Evolutionary conservation across 257 asterid genomes (phyloP).

Genomic region (Solanum tacnaense): DNA sequence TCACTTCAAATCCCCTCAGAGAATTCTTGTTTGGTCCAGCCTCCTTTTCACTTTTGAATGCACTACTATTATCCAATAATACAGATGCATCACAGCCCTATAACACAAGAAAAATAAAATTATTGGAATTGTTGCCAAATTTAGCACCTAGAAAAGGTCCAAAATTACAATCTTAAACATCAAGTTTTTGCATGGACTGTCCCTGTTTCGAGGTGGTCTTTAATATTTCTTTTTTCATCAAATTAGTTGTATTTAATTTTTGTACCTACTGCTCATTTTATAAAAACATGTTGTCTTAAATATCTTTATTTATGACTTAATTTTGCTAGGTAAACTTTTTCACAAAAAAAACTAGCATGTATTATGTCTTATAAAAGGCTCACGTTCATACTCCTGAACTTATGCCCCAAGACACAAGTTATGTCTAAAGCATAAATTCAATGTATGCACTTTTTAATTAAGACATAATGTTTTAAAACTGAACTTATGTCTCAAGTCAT

Average conservation of each 20-base stretch:
- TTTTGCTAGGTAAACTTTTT: not conserved
- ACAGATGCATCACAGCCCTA: constrained; percentile 81
- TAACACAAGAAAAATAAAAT: not conserved
- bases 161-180: not conserved
- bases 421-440: not conserved
- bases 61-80: constrained; percentile 35
- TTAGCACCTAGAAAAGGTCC: not conserved
- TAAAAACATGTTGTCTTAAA: not conserved
- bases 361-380: not conserved
- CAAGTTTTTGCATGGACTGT: not conserved
- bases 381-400: not conserved
- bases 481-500: not conserved
- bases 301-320: not conserved
- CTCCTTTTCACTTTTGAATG: constrained; percentile 36
- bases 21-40: constrained; percentile 67
- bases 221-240: not conserved
- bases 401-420: not conserved
- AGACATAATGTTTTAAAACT: no score
- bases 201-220: not conserved
- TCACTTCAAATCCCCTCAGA: constrained; percentile 34
- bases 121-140: not conserved
- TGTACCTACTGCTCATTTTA: not conserved
- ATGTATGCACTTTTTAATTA: no score
- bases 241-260: not conserved
- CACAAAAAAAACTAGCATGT: no score